phyloP scores from a whole-genome alignment of 768 basidiomycete species.

The Podaxis sp. region DNA sequence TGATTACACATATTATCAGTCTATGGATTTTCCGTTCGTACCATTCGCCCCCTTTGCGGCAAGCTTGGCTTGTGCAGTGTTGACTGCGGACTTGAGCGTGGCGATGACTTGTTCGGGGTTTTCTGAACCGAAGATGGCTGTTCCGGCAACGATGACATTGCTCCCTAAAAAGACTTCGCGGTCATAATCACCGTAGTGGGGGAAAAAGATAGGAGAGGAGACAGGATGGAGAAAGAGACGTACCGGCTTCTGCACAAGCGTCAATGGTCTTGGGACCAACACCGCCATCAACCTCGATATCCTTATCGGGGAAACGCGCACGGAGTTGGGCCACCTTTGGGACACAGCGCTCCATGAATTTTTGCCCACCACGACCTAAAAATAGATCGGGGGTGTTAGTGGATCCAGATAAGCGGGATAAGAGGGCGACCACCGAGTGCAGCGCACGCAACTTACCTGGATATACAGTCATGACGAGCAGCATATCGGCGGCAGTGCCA shows the following conservation, averaged over 20 bases:
- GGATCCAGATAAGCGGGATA: not conserved
- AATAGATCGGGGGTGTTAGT: not conserved
- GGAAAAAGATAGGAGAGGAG: not conserved
- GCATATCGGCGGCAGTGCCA: constrained; percentile 84
- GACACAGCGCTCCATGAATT: constrained; percentile 90
- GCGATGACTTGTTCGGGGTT: constrained; percentile 78
- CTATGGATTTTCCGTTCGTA: constrained; percentile 12
- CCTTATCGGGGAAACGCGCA: constrained; percentile 85
- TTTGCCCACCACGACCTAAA: constrained; percentile 89
- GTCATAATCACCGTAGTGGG: not conserved
- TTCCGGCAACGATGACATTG: constrained; percentile 98
- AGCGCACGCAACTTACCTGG: constrained; percentile 56
- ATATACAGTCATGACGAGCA: constrained; percentile 98
- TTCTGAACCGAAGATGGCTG: constrained; percentile 86
- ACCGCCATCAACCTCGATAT: constrained; percentile 98
- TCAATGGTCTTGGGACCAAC: constrained; percentile 90
- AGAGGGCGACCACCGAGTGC: not conserved
- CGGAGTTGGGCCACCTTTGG: constrained; percentile 92
- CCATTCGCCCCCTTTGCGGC: constrained; percentile 9
- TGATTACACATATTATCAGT: constrained; percentile 1
- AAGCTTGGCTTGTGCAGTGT: constrained; percentile 57
- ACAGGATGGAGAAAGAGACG: constrained; percentile 14
- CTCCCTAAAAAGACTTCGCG: constrained; percentile 54
- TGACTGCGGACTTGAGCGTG: constrained; percentile 65
- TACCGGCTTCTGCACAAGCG: constrained; percentile 87